Evolutionary conservation across 2,329 filamentous ascomycete genomes (phyloP).

Genomic region (Colletotrichum filicis): DNA sequence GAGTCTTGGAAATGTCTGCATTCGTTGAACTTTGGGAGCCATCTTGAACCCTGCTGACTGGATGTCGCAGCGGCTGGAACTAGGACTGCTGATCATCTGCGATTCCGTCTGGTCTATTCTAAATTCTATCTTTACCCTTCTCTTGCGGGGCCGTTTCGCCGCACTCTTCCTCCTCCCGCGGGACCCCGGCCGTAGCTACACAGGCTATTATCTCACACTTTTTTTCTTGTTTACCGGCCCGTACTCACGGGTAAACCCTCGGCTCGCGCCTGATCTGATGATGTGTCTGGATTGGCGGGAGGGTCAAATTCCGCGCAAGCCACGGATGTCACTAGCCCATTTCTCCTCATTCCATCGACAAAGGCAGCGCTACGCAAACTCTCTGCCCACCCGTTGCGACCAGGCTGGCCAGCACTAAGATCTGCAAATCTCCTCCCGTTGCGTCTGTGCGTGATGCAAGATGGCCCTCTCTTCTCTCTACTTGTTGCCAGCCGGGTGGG

Average conservation of each 20-base stretch:
- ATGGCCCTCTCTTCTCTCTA: neutral
- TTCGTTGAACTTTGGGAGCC: neutral
- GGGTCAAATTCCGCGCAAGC: conserved; percentile 1
- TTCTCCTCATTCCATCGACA: conserved; percentile 18
- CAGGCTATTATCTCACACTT: neutral
- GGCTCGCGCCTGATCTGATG: neutral
- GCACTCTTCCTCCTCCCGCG: neutral
- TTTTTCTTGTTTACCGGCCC: neutral
- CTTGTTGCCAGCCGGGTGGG: neutral
- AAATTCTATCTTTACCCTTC: neutral
- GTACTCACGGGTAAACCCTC: neutral
- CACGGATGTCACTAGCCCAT: conserved; percentile 26
- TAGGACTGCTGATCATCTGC: neutral
- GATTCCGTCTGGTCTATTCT: neutral
- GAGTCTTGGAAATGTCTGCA: neutral
- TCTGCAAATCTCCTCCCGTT: neutral
- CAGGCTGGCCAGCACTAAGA: neutral
- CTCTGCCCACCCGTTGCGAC: neutral
- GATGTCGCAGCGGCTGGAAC: neutral
- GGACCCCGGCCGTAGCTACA: too few relatives aligned
- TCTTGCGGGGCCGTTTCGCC: neutral
- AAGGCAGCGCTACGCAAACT: neutral
- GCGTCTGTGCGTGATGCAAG: conserved; percentile 24
- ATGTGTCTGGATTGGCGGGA: neutral
- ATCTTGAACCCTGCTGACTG: neutral